Percentiles rank a stretch among this genome's conserved stretches.
phyloP scores from a whole-genome alignment of 257 asterid species.

The Salvia splendens region DNA sequence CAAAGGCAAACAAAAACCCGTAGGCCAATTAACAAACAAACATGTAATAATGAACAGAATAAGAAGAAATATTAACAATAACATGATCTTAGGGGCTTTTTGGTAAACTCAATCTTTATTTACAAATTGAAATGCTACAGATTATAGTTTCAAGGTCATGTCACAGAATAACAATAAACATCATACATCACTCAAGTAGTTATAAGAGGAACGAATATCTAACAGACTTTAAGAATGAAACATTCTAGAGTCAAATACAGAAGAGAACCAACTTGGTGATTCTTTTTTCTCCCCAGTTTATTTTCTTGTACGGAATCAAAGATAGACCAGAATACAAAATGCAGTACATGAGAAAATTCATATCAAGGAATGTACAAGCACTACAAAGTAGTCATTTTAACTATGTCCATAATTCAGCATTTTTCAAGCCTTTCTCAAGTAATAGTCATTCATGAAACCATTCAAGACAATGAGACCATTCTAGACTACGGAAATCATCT shows the following conservation, averaged over 20 bases:
- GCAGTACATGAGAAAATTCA: neutral
- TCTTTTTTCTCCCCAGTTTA: neutral
- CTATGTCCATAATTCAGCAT: neutral
- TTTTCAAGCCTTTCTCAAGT: neutral
- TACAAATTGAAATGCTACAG: neutral
- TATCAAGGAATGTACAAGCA: neutral
- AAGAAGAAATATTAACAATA: no score
- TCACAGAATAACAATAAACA: neutral
- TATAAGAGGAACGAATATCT: neutral
- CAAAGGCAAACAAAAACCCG: no score
- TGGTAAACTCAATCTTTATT: no score
- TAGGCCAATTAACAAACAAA: no score
- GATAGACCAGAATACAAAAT: neutral
- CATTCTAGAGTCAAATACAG: neutral
- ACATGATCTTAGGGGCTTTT: no score
- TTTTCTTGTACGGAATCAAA: neutral
- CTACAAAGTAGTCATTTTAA: neutral
- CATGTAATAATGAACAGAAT: no score
- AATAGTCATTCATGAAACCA: neutral
- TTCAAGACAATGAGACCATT: no score
- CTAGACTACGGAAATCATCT: neutral
- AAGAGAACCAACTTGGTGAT: neutral
- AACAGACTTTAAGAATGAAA: no score
- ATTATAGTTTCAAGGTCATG: no score
- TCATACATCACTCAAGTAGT: neutral